Percentiles rank a stretch among this genome's conserved stretches.
Evolutionary conservation across 345 rosid species (phyloP).

Genomic region (Citrus medica): DNA sequence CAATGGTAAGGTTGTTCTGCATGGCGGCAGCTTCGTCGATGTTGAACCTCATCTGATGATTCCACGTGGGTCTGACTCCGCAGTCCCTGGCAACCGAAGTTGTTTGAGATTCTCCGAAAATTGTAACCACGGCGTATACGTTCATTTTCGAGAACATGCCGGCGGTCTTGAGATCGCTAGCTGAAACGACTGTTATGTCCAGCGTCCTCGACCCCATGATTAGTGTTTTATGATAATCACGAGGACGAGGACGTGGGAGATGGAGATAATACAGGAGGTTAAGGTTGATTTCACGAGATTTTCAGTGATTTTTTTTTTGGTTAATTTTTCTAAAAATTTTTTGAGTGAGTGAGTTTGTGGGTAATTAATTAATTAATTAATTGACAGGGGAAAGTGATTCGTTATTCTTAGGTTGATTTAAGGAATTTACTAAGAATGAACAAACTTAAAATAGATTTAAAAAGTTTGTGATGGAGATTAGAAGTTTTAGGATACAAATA

Average conservation of each 20-base stretch:
- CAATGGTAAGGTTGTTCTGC: constrained; percentile 33
- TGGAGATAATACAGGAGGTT: not conserved
- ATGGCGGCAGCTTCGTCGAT: constrained; percentile 46
- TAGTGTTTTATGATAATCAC: not conserved
- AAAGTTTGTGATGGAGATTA: not conserved
- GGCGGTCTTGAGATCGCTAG: constrained; percentile 49
- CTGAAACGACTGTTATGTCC: constrained; percentile 49
- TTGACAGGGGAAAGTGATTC: not conserved
- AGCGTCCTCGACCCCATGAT: constrained; percentile 58
- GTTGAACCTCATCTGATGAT: constrained; percentile 44
- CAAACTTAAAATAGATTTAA: not conserved
- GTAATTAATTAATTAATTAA: not conserved
- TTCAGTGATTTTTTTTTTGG: no score
- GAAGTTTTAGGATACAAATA: not conserved
- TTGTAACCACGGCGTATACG: constrained; percentile 48
- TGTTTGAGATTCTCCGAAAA: constrained; percentile 40
- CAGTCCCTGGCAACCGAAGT: constrained; percentile 52
- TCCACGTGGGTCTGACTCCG: constrained; percentile 57
- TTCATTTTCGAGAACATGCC: constrained; percentile 59
- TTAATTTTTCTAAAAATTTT: not conserved
- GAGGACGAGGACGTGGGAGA: not conserved
- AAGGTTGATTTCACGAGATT: not conserved
- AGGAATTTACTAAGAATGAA: not conserved
- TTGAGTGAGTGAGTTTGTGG: not conserved
- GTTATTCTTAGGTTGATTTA: no score